A percentile compares a stretch with the other conserved stretches of the same genome.
Evolutionary conservation across 129 eudicot genomes (phyloP).

Genomic region (Arctium lappa): DNA sequence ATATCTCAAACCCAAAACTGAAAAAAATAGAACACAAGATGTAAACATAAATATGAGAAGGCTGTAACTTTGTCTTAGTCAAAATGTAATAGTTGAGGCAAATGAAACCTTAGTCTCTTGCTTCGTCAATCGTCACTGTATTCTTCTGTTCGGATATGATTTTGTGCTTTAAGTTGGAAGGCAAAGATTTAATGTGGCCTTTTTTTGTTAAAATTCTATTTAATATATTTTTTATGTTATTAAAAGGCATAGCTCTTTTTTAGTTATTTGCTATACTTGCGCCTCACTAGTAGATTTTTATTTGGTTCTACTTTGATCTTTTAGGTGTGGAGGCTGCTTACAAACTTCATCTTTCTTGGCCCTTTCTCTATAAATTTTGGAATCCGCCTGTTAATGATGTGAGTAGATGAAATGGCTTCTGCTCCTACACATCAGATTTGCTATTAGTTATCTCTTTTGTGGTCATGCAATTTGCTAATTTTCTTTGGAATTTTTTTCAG

Average conservation of each 20-base stretch:
- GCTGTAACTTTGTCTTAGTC: not conserved
- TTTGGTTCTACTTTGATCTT: not conserved
- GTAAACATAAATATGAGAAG: not conserved
- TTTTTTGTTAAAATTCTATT: not conserved
- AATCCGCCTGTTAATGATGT: slow-evolving; percentile 92
- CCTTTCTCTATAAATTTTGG: slow-evolving; percentile 83
- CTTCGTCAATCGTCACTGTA: not conserved
- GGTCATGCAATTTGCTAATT: not conserved
- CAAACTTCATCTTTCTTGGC: slow-evolving; percentile 87
- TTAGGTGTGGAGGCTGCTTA: slow-evolving; percentile 78
- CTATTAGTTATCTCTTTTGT: not conserved
- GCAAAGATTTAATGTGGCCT: not conserved
- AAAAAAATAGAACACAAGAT: too few species aligned
- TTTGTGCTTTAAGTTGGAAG: not conserved
- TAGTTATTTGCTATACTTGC: not conserved
- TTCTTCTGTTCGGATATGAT: not conserved
- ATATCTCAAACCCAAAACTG: not conserved
- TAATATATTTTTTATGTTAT: not conserved
- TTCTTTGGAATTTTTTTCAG: slow-evolving; percentile 33
- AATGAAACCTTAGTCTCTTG: not conserved
- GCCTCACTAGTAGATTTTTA: not conserved
- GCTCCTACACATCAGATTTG: not conserved
- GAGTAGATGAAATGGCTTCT: slow-evolving; percentile 26
- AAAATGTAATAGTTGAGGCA: too few species aligned
- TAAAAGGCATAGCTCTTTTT: not conserved